Evolutionary conservation across 192 early-diverging fungal species (phyloP).

Genomic region (Coemansia biformis): DNA sequence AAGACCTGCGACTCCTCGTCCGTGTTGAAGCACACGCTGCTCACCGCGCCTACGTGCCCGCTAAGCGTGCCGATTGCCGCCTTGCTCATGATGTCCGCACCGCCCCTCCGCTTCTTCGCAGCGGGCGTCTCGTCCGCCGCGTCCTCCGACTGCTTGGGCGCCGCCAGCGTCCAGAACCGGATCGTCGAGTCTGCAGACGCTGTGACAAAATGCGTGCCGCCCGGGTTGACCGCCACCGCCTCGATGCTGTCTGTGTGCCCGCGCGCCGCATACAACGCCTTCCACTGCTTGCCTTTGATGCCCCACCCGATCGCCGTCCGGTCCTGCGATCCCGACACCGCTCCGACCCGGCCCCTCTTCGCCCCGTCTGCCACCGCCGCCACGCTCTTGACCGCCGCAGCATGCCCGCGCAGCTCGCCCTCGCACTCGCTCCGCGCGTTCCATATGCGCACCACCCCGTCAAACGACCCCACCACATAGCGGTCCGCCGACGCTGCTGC

Average conservation of each 20-base stretch:
- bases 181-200: constrained; percentile 76
- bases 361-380: constrained; percentile 49
- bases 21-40: constrained; percentile 65
- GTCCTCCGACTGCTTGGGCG: constrained; percentile 51
- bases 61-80: constrained; percentile 48
- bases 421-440: constrained; percentile 67
- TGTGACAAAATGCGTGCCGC: constrained; percentile 50
- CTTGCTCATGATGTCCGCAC: constrained; percentile 29
- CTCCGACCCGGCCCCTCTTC: constrained; percentile 45
- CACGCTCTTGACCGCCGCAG: constrained; percentile 71
- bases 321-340: constrained; percentile 62
- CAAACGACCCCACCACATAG: constrained; percentile 80
- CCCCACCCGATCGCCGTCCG: constrained; percentile 65
- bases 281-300: constrained; percentile 29
- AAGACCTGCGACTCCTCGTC: constrained; percentile 61
- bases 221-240: constrained; percentile 58
- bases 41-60: constrained; percentile 77
- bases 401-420: constrained; percentile 62
- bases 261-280: constrained; percentile 61
- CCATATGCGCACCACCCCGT: constrained; percentile 80
- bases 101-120: constrained; percentile 32
- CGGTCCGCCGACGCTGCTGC: constrained; percentile 12
- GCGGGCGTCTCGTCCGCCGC: constrained; percentile 20
- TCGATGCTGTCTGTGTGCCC: constrained; percentile 82
- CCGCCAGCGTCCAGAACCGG: constrained; percentile 69